phyloP scores from a whole-genome alignment of 2,329 filamentous ascomycete genomes.

The Claviceps digitariae region DNA sequence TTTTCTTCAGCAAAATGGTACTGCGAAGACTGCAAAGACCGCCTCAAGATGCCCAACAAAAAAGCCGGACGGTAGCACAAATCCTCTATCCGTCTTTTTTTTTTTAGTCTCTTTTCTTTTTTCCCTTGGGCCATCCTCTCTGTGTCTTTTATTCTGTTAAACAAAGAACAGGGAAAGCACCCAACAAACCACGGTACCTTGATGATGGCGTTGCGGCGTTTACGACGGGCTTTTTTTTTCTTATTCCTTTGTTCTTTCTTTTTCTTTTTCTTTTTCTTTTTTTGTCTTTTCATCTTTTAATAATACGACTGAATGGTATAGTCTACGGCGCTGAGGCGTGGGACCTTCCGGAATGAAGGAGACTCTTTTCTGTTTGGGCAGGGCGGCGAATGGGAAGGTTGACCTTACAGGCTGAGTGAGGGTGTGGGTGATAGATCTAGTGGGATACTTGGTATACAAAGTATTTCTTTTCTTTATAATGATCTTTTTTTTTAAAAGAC shows the following conservation, averaged over 20 bases:
- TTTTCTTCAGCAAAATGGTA: slow-evolving; percentile 61
- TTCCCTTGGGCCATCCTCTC: too few species aligned
- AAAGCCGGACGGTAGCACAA: slow-evolving; percentile 30
- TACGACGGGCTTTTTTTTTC: background rate
- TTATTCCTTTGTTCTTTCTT: background rate
- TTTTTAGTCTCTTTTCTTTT: background rate
- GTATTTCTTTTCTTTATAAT: background rate
- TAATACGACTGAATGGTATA: background rate
- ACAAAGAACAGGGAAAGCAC: too few species aligned
- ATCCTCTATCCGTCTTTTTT: background rate
- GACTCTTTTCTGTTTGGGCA: background rate
- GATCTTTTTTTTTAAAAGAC: background rate
- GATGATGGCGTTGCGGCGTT: too few species aligned
- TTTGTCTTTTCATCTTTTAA: background rate
- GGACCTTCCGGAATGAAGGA: background rate
- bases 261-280: background rate
- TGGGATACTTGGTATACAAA: background rate
- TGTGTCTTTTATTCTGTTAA: too few species aligned
- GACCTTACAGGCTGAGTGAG: background rate
- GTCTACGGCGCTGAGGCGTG: background rate
- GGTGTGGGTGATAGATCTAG: background rate
- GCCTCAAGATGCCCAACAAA: slow-evolving; percentile 41
- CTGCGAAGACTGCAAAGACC: slow-evolving; percentile 64
- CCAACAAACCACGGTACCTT: too few species aligned
- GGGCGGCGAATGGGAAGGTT: background rate